phyloP scores from a whole-genome alignment of 2,329 filamentous ascomycete genomes.

The Mycocentrospora acerina region DNA sequence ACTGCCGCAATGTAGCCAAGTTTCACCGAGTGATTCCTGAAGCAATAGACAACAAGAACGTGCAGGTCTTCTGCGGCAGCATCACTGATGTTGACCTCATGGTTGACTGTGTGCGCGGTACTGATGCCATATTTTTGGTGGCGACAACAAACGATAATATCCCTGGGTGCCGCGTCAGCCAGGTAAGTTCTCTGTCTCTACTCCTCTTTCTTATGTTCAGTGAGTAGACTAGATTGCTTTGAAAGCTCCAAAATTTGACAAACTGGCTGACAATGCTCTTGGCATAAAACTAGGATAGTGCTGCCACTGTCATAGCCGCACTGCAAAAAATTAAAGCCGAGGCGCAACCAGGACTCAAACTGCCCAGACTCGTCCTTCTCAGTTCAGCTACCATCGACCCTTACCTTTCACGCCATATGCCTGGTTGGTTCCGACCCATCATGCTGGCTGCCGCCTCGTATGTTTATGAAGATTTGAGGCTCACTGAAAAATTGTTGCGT shows the following conservation, averaged over 20 bases:
- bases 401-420: slow-evolving; percentile 35
- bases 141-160: slow-evolving; percentile 46
- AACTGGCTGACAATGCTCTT: too few relatives aligned
- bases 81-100: slow-evolving; percentile 46
- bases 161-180: slow-evolving; percentile 42
- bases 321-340: slow-evolving; percentile 29
- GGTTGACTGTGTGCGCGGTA: slow-evolving; percentile 37
- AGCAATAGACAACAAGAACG: slow-evolving; percentile 30
- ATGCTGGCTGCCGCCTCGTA: slow-evolving; percentile 36
- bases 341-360: neutral
- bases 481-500: slow-evolving; percentile 42
- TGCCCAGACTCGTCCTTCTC: slow-evolving; percentile 48
- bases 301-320: slow-evolving; percentile 36
- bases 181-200: slow-evolving; percentile 34
- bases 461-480: slow-evolving; percentile 43
- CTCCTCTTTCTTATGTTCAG: too few relatives aligned
- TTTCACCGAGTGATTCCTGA: slow-evolving; percentile 40
- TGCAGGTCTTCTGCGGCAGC: slow-evolving; percentile 47
- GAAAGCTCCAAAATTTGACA: too few relatives aligned
- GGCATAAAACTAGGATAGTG: too few relatives aligned
- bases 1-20: slow-evolving; percentile 48
- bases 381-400: slow-evolving; percentile 47
- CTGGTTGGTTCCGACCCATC: slow-evolving; percentile 29
- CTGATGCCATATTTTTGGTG: slow-evolving; percentile 46
- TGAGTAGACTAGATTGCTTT: too few relatives aligned